Conservation (phyloP, 2,329 filamentous ascomycete species). For the Venturia pyrina region DNA sequence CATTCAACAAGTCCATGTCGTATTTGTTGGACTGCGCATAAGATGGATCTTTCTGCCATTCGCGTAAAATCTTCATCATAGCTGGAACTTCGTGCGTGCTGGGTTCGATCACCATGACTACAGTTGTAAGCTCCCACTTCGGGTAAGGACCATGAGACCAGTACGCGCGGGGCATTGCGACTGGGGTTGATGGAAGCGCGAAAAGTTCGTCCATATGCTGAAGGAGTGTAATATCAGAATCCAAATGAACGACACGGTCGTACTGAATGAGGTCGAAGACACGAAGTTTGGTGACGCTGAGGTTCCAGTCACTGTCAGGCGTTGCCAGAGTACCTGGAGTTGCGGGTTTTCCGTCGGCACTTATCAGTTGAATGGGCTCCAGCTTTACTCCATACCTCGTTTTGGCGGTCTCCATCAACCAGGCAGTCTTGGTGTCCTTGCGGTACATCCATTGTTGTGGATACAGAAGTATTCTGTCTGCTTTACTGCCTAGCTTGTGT, state of each 20-base stretch:
- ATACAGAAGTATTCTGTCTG: slow-evolving; percentile 37
- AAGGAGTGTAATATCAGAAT: slow-evolving; percentile 11
- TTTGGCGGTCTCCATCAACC: slow-evolving; percentile 10
- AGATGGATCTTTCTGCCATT: slow-evolving; percentile 15
- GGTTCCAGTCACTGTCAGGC: slow-evolving; percentile 10
- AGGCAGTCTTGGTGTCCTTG: slow-evolving; percentile 2
- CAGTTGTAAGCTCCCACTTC: slow-evolving; percentile 44
- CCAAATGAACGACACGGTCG: slow-evolving; percentile 11
- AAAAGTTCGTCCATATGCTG: slow-evolving; percentile 62
- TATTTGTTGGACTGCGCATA: slow-evolving; percentile 32
- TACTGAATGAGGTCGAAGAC: slow-evolving; percentile 12
- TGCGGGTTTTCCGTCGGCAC: slow-evolving; percentile 3
- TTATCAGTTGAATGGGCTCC: slow-evolving; percentile 8
- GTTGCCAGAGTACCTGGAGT: slow-evolving; percentile 7
- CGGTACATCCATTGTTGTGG: slow-evolving; percentile 26
- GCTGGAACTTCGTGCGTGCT: slow-evolving; percentile 19
- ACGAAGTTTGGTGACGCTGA: slow-evolving; percentile 12
- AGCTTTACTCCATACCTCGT: slow-evolving; percentile 10
- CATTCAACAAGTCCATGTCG: slow-evolving; percentile 61
- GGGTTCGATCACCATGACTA: slow-evolving; percentile 53
- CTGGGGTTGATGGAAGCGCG: slow-evolving; percentile 48
- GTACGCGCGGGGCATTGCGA: slow-evolving; percentile 63
- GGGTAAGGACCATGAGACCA: slow-evolving; percentile 48
- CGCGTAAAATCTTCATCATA: slow-evolving; percentile 14
- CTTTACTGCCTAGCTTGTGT: slow-evolving; percentile 31